Evolutionary conservation across 768 basidiomycete genomes (phyloP).

Genomic region (Porpolomopsis calyptriformis): DNA sequence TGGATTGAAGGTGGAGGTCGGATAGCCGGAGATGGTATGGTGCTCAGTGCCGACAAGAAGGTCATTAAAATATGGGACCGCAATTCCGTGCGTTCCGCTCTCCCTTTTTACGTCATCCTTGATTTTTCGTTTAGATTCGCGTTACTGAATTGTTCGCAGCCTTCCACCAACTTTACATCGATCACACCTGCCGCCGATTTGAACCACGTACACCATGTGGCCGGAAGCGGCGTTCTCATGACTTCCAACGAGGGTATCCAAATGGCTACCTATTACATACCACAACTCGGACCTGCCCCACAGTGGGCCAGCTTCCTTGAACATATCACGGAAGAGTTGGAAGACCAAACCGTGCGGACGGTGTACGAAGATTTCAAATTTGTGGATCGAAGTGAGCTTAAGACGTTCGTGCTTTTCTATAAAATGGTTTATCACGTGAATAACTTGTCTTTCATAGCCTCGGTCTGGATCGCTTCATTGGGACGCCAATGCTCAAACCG

Average conservation of each 20-base stretch:
- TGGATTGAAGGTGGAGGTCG: slow-evolving; percentile 85
- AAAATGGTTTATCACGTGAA: not conserved
- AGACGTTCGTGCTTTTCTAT: slow-evolving; percentile 44
- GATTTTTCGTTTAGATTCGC: not conserved
- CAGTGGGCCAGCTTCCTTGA: slow-evolving; percentile 97
- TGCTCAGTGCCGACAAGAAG: slow-evolving; percentile 90
- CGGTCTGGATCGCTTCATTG: slow-evolving; percentile 89
- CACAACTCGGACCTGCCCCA: slow-evolving; percentile 92
- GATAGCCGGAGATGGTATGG: slow-evolving; percentile 80
- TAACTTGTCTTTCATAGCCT: slow-evolving; percentile 39
- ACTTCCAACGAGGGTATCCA: slow-evolving; percentile 95
- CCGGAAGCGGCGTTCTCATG: slow-evolving; percentile 81
- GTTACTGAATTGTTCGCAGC: slow-evolving; percentile 33
- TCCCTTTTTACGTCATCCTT: not conserved
- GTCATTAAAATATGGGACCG: slow-evolving; percentile 97
- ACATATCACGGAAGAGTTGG: slow-evolving; percentile 97
- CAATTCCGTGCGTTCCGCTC: slow-evolving; percentile 55
- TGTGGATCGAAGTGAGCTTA: slow-evolving; percentile 76
- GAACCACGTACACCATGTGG: slow-evolving; percentile 84
- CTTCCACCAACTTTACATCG: slow-evolving; percentile 78
- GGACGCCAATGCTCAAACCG: slow-evolving; percentile 91
- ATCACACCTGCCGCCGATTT: slow-evolving; percentile 86
- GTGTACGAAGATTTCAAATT: slow-evolving; percentile 98
- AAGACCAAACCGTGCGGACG: slow-evolving; percentile 68
- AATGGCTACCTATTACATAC: slow-evolving; percentile 90